These are phyloP conservation scores for Penicillium sp. DNA, from an alignment of 2,329 filamentous ascomycete species.

Conservation along the genomic window DNA sequence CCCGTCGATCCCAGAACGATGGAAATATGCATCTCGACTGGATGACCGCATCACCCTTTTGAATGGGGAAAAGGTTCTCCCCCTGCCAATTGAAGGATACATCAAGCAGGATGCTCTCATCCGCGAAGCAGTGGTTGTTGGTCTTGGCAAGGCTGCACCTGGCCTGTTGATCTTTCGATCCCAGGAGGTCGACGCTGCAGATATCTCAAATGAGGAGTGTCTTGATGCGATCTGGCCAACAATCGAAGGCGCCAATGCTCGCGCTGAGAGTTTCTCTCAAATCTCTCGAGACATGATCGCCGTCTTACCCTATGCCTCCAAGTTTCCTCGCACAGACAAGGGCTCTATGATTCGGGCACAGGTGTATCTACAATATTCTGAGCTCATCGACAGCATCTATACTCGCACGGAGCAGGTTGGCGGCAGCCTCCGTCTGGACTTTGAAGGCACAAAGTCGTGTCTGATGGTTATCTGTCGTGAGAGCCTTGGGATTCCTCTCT, in stretches of 20 bases:
- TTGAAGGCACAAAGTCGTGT: slow-evolving; percentile 32
- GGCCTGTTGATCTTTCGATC: slow-evolving; percentile 30
- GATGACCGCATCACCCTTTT: slow-evolving; percentile 33
- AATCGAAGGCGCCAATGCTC: slow-evolving; percentile 38
- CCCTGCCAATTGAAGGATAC: slow-evolving; percentile 30
- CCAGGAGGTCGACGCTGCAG: slow-evolving; percentile 16
- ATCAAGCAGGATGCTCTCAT: slow-evolving; percentile 32
- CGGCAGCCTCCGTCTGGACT: slow-evolving; percentile 31
- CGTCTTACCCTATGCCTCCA: slow-evolving; percentile 30
- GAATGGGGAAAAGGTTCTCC: slow-evolving; percentile 35
- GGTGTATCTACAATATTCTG: slow-evolving; percentile 45
- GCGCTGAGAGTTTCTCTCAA: slow-evolving; percentile 44
- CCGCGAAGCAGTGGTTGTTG: slow-evolving; percentile 32
- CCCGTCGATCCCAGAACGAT: slow-evolving; percentile 27
- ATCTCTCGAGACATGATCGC: slow-evolving; percentile 43
- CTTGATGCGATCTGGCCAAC: slow-evolving; percentile 37
- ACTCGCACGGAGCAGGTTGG: slow-evolving; percentile 13
- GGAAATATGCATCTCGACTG: slow-evolving; percentile 33
- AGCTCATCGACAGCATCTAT: slow-evolving; percentile 41
- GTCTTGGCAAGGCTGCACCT: slow-evolving; percentile 24
- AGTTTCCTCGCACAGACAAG: slow-evolving; percentile 52
- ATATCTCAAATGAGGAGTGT: slow-evolving; percentile 31
- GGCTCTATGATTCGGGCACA: slow-evolving; percentile 51
- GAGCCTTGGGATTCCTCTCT: slow-evolving; percentile 32
- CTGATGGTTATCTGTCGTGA: slow-evolving; percentile 30